phyloP scores from a whole-genome alignment of 768 basidiomycete genomes.

The Tubosaeta brunneosetosa region DNA sequence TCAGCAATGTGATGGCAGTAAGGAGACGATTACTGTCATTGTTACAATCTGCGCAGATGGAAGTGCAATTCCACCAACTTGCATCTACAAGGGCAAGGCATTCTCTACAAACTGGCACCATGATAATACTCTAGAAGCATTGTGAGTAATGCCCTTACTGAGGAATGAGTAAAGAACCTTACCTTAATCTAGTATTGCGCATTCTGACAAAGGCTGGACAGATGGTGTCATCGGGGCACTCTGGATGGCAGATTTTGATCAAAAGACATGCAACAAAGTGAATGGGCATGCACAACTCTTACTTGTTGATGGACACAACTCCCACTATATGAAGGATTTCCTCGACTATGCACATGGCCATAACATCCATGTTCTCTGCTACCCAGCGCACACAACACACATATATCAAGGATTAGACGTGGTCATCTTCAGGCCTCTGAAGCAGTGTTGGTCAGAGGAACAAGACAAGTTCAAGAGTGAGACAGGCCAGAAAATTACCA shows the following conservation, averaged over 20 bases:
- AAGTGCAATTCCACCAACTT: slow-evolving; percentile 30
- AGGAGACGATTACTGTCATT: slow-evolving; percentile 27
- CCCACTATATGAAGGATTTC: slow-evolving; percentile 37
- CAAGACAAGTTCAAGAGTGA: neutral
- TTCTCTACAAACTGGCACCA: slow-evolving; percentile 23
- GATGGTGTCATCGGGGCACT: slow-evolving; percentile 24
- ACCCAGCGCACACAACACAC: neutral
- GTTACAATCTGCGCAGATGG: slow-evolving; percentile 43
- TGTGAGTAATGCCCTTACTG: too few species aligned
- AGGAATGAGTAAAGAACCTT: too few species aligned
- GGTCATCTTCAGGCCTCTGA: neutral
- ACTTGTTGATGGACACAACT: slow-evolving; percentile 44
- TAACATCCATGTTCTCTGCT: slow-evolving; percentile 26
- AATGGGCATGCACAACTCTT: slow-evolving; percentile 29
- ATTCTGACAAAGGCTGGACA: slow-evolving; percentile 26
- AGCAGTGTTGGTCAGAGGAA: neutral
- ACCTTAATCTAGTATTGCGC: slow-evolving; percentile 12
- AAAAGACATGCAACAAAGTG: slow-evolving; percentile 32
- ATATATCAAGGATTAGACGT: neutral
- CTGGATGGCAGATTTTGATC: slow-evolving; percentile 31
- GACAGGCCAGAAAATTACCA: neutral
- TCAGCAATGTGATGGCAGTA: slow-evolving; percentile 15
- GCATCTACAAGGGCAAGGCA: slow-evolving; percentile 26
- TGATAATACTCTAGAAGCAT: slow-evolving; percentile 14
- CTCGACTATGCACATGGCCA: slow-evolving; percentile 34